Conservation (phyloP, 2,329 filamentous ascomycete species). For the Cladosporium sp. region DNA sequence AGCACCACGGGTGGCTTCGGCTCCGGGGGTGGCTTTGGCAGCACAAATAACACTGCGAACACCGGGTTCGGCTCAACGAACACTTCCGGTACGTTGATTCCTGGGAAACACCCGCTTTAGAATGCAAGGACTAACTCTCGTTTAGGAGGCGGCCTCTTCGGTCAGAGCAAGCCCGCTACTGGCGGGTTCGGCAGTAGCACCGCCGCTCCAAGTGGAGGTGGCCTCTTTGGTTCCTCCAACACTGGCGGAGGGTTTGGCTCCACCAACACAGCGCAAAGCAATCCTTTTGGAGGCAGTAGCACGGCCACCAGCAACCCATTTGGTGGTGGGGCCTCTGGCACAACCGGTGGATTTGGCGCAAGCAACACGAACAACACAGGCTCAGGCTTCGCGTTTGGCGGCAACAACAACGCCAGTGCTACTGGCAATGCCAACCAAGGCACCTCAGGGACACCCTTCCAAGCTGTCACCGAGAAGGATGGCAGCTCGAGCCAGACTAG, state of each 20-base stretch:
- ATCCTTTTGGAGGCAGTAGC: conserved; percentile 46
- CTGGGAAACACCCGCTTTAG: background rate
- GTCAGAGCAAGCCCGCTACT: conserved; percentile 27
- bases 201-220: conserved; percentile 17
- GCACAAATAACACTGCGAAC: conserved; percentile 16
- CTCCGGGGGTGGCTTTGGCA: conserved; percentile 33
- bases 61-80: conserved; percentile 34
- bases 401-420: conserved; percentile 43
- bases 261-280: conserved; percentile 34
- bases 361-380: conserved; percentile 32
- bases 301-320: conserved; percentile 27
- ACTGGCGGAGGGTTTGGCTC: conserved; percentile 18
- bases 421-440: conserved; percentile 53
- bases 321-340: conserved; percentile 31
- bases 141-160: conserved; percentile 31
- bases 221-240: conserved; percentile 22
- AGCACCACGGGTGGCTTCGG: conserved; percentile 38
- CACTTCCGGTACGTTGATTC: conserved; percentile 10
- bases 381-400: conserved; percentile 26
- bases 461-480: conserved; percentile 68
- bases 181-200: conserved; percentile 30
- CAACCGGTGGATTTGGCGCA: conserved; percentile 39
- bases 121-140: conserved; percentile 27
- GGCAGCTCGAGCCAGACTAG: conserved; percentile 52
- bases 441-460: conserved; percentile 61